phyloP scores from a whole-genome alignment of 2,329 filamentous ascomycete genomes.

The Penicillium oxalicum region DNA sequence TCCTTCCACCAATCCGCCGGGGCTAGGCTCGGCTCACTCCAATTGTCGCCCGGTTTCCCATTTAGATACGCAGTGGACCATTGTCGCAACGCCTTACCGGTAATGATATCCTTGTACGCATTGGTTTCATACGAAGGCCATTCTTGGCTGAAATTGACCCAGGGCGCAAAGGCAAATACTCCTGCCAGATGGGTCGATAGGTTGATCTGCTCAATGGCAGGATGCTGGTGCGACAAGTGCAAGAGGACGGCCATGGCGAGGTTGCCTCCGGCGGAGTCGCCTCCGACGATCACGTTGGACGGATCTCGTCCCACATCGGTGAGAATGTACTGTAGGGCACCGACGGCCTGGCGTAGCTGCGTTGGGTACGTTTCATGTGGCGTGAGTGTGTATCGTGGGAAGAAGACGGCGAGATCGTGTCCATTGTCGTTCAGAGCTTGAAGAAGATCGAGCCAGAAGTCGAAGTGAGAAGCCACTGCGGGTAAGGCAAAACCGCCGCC shows the following conservation, averaged over 20 bases:
- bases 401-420: conserved; percentile 44
- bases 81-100: conserved; percentile 25
- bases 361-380: conserved; percentile 35
- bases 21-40: conserved; percentile 48
- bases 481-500: conserved; percentile 51
- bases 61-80: conserved; percentile 47
- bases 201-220: conserved; percentile 40
- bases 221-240: conserved; percentile 48
- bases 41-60: conserved; percentile 38
- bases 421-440: conserved; percentile 35
- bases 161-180: conserved; percentile 51
- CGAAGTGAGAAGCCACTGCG: conserved; percentile 37
- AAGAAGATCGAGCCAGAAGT: conserved; percentile 41
- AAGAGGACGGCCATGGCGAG: conserved; percentile 29
- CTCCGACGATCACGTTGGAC: conserved; percentile 31
- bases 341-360: conserved; percentile 35
- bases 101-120: conserved; percentile 46
- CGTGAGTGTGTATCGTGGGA: conserved; percentile 52
- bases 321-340: conserved; percentile 36
- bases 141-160: conserved; percentile 46
- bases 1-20: conserved; percentile 49
- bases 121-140: conserved; percentile 42
- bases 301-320: conserved; percentile 26
- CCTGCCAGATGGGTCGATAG: conserved; percentile 38
- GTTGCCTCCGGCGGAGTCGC: conserved; percentile 40